Evolutionary conservation across 345 rosid species (phyloP), one percentile per base, ranked within the genome.

Genomic region (Hirschfeldia incana): DNA sequence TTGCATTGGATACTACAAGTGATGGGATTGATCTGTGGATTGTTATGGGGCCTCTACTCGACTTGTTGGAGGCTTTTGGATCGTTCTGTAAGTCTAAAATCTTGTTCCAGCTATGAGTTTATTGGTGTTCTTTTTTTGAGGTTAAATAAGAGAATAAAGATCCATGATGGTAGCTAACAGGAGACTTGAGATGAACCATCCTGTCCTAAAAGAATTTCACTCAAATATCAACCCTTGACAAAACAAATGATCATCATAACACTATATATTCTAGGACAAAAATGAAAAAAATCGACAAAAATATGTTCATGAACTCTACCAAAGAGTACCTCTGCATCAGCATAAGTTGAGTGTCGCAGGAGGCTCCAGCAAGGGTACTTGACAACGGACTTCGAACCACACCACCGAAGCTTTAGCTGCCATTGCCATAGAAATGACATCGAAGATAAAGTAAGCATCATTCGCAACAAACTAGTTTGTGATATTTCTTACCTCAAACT

Each of bases 341-440:
- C 85, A 82, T 92, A 95, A 0, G 95, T 85, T 2, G 96, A 89
- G n/a, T 92, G 98, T 61, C 90, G 85, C 75, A 90, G 81, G 44
- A 95, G 82, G 84, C 99, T 95, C 86, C 98, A 95, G 6, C 99
- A 94, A 17, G 99, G 99, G 65, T 95, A 95, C 89, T 95, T 92
- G 61, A 91, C 85, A n/a, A 95, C 98, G 1, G 93, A 86, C 86
- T 95, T 90, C 0, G 99, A 92, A 69, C 99, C 98, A 66, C 90
- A 95, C 87, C 92, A 70, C 72, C 98, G 88, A 75, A 95, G 83
- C 84, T 90, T 91, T 46, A 91, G 83, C 99, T 95, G 87, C 67
- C n/a, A n/a, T n/a, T n/a, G n/a, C n/a, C n/a, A n/a, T n/a, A n/a
- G n/a, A n/a, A n/a, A n/a, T n/a, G n/a, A n/a, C n/a, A n/a, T n/a